phyloP scores from a whole-genome alignment of 2,329 filamentous ascomycete species.

The Zymoseptoria passerinii region DNA sequence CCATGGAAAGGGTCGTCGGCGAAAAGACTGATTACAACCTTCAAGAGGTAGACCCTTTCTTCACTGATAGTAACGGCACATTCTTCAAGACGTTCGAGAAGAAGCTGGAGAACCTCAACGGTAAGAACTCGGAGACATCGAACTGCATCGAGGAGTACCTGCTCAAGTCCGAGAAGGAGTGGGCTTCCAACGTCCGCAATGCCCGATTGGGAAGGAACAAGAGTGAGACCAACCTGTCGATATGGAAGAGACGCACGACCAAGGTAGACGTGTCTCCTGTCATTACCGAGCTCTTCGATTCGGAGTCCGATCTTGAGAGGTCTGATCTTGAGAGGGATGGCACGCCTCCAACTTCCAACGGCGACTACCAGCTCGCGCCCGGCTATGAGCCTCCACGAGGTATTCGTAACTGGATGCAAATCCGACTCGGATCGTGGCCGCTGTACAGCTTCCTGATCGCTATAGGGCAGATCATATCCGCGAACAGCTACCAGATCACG shows the following conservation, averaged over 20 bases:
- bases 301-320: neutral
- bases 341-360: constrained; percentile 26
- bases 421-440: constrained; percentile 52
- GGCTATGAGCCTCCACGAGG: constrained; percentile 49
- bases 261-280: constrained; percentile 25
- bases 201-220: constrained; percentile 47
- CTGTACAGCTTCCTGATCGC: constrained; percentile 54
- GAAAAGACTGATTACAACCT: constrained; percentile 39
- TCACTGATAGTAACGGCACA: constrained; percentile 53
- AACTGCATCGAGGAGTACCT: constrained; percentile 55
- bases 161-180: constrained; percentile 55
- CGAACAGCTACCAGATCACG: constrained; percentile 58
- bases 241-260: constrained; percentile 1
- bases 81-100: constrained; percentile 51
- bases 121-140: constrained; percentile 47
- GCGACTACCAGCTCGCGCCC: constrained; percentile 45
- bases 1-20: constrained; percentile 49
- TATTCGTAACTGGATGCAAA: constrained; percentile 50
- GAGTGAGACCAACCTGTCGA: constrained; percentile 6
- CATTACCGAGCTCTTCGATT: neutral
- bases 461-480: constrained; percentile 53
- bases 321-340: neutral
- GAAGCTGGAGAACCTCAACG: constrained; percentile 46
- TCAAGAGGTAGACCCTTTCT: constrained; percentile 37
- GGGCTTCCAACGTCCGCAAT: constrained; percentile 51